These are phyloP conservation scores for Metschnikowia lachancei DNA, from an alignment of 805 yeast genomes.

Conservation along the genomic window DNA sequence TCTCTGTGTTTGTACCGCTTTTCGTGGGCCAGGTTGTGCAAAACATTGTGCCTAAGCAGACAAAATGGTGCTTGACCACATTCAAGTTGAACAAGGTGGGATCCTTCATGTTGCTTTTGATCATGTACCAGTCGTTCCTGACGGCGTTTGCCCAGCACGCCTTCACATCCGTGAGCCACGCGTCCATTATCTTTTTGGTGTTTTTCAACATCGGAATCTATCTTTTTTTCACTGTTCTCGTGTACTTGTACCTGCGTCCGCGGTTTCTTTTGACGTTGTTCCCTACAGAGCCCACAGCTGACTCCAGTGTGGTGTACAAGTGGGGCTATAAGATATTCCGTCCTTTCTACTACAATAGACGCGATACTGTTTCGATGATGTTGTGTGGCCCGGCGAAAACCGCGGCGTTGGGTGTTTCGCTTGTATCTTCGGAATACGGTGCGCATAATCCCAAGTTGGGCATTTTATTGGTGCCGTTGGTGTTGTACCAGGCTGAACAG, in stretches of 20 bases:
- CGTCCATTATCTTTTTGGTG: slow-evolving; percentile 69
- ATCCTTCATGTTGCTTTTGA: slow-evolving; percentile 70
- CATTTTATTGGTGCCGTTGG: slow-evolving; percentile 73
- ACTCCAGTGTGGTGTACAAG: slow-evolving; percentile 45
- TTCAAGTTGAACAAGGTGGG: slow-evolving; percentile 71
- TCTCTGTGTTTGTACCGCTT: slow-evolving; percentile 78
- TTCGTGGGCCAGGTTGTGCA: slow-evolving; percentile 87
- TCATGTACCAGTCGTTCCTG: slow-evolving; percentile 77
- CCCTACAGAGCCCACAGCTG: slow-evolving; percentile 46
- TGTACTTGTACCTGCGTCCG: slow-evolving; percentile 62
- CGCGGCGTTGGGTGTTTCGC: slow-evolving; percentile 86
- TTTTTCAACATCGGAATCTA: slow-evolving; percentile 83
- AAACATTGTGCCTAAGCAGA: slow-evolving; percentile 62
- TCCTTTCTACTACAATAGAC: slow-evolving; percentile 69
- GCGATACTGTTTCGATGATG: slow-evolving; percentile 76
- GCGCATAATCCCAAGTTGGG: slow-evolving; percentile 60
- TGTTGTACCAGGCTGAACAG: slow-evolving; percentile 83
- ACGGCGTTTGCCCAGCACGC: slow-evolving; percentile 85
- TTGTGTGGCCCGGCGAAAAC: slow-evolving; percentile 92
- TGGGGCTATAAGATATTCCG: slow-evolving; percentile 43
- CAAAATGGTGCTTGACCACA: slow-evolving; percentile 55
- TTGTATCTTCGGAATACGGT: slow-evolving; percentile 80
- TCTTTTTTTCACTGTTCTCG: slow-evolving; percentile 66
- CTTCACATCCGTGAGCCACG: slow-evolving; percentile 65
- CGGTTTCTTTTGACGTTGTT: slow-evolving; percentile 44